These are phyloP conservation scores for Apiospora marii DNA, from an alignment of 2,329 filamentous ascomycete species.

Conservation along the genomic window DNA sequence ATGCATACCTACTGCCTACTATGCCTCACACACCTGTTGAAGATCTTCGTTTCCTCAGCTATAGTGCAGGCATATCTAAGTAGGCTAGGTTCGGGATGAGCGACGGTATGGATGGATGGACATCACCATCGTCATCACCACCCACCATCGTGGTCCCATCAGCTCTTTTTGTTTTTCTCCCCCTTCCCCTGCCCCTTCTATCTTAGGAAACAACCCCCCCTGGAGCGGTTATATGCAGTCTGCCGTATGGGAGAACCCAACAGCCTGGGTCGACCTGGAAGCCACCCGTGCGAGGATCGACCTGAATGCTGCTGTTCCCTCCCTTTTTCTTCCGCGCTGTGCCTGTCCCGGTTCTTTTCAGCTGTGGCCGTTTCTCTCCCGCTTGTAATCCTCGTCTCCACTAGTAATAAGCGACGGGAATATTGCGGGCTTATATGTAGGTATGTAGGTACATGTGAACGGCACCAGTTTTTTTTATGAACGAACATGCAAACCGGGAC, in stretches of 20 bases:
- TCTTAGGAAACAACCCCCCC: background rate
- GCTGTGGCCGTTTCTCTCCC: slow-evolving; percentile 10
- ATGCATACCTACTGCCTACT: background rate
- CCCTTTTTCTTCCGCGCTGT: background rate
- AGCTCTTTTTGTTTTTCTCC: slow-evolving; percentile 5
- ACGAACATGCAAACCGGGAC: too few relatives aligned
- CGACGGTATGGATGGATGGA: background rate
- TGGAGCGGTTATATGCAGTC: slow-evolving; percentile 18
- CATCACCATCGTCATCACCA: background rate
- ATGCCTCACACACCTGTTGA: background rate
- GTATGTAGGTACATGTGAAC: background rate
- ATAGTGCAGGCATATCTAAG: slow-evolving; percentile 10
- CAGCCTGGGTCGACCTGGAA: slow-evolving; percentile 14
- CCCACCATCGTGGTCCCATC: background rate
- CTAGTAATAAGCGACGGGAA: background rate
- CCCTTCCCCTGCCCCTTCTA: background rate
- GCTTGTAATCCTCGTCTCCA: background rate
- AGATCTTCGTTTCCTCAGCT: background rate
- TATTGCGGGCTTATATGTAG: background rate
- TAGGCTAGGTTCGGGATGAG: slow-evolving; percentile 6
- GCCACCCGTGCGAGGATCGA: slow-evolving; percentile 5
- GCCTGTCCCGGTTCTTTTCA: background rate
- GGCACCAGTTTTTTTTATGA: background rate
- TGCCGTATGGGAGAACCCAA: slow-evolving; percentile 13
- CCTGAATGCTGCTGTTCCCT: background rate